Base-by-base conservation (phyloP, 345 rosid genomes). In the Aquilaria yunnanensis region DNA sequence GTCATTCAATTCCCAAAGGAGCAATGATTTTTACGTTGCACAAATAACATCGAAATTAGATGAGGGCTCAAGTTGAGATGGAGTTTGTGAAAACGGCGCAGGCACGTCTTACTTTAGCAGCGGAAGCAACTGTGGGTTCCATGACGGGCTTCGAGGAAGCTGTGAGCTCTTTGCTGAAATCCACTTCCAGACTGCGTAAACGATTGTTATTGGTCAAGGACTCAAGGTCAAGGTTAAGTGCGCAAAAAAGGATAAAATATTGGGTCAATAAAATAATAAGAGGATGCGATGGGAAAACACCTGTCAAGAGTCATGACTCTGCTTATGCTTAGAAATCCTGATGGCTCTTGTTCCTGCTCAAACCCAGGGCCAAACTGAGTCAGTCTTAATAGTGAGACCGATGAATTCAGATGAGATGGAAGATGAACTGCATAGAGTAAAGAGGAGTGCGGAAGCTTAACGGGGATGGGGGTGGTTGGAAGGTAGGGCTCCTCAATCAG, bases 241-340 rank as follows among this genome's bases (percentile, higher is more conserved):
- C 43, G 47, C 31, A 51, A 34, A 56, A n/a, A 61, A 29, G 32
- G 16, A 30, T 29, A 23, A 65, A 31, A 34, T 10, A 5, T 0
- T 37, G 43, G 43, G 43, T 37, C 43, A 4, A 37, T 37, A 54
- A 14, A 73, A 61, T 58, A 49, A 10, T 47, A 50, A 2, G 47
- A 62, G 56, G 54, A 51, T 9, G 8, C 7, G 8, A 33, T 45
- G 68, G 68, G 48, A 46, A 60, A 56, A 72, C 67, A 90, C 98
- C 96, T 86, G 79, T 93, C 96, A 54, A 93, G 90, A 68, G 68
- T 75, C 98, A 88, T 90, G 14, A 85, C 97, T 85, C 97, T 81
- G 57, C 78, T 88, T 47, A 90, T 79, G 80, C 94, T 93, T 58
- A 93, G 67, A 80, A 88, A 93, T 60, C 98, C 97, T 72, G 90